Evolutionary conservation across 495 filamentous ascomycete species (phyloP).

Genomic region (Aspergillus carlsbadensis): DNA sequence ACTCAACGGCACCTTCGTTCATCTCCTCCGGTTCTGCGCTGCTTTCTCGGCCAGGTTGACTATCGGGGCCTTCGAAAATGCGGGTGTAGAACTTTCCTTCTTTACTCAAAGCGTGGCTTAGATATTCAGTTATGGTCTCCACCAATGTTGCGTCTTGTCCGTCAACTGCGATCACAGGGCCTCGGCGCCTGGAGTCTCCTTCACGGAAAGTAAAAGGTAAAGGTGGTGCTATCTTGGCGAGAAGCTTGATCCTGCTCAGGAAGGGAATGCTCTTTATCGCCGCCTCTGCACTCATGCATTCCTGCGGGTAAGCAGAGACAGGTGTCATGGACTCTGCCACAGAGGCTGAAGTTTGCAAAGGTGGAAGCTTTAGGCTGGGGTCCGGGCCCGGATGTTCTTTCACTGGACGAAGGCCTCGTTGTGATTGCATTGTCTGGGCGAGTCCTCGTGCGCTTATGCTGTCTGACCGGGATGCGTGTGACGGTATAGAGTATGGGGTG

Average conservation of each 20-base stretch:
- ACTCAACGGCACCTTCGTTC: slow-evolving; percentile 56
- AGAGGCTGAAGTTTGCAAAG: slow-evolving; percentile 48
- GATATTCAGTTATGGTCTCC: slow-evolving; percentile 54
- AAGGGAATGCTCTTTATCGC: slow-evolving; percentile 74
- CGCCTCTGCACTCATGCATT: slow-evolving; percentile 54
- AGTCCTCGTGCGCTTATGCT: slow-evolving; percentile 29
- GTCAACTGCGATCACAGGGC: slow-evolving; percentile 81
- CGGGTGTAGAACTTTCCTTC: slow-evolving; percentile 58
- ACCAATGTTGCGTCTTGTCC: slow-evolving; percentile 59
- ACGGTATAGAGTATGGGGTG: slow-evolving; percentile 31
- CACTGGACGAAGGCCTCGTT: slow-evolving; percentile 26
- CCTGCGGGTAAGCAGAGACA: slow-evolving; percentile 30
- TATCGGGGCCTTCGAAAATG: slow-evolving; percentile 50
- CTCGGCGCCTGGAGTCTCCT: slow-evolving; percentile 53
- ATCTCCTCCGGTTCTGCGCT: slow-evolving; percentile 33
- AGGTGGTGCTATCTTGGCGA: slow-evolving; percentile 67
- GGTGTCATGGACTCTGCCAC: slow-evolving; percentile 25
- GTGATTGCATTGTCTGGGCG: slow-evolving; percentile 40
- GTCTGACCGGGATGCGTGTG: slow-evolving; percentile 32
- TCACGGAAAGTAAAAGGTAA: slow-evolving; percentile 45
- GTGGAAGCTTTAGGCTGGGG: slow-evolving; percentile 55
- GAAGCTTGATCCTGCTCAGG: slow-evolving; percentile 66
- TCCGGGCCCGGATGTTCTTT: slow-evolving; percentile 33
- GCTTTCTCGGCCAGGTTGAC: slow-evolving; percentile 26
- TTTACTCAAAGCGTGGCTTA: slow-evolving; percentile 58